Conservation (phyloP, 208 protist genomes). For the Leptomonas pyrrhocoris region DNA sequence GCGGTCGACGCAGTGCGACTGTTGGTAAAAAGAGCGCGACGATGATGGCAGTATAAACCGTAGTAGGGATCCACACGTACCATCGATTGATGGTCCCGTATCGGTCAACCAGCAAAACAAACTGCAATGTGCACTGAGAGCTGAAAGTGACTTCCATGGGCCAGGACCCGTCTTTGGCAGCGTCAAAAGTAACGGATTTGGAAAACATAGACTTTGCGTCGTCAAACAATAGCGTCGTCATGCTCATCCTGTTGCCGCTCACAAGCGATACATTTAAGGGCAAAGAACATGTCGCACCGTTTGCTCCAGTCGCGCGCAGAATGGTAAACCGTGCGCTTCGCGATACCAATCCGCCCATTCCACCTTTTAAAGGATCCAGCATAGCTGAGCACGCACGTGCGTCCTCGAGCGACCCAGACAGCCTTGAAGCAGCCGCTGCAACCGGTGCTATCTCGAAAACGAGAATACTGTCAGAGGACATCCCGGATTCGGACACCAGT, state of each 20-base stretch:
- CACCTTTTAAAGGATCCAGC: constrained; percentile 39
- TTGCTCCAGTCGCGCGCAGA: constrained; percentile 1
- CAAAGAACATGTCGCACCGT: constrained; percentile 3
- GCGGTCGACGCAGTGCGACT: constrained; percentile 23
- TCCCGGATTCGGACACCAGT: constrained; percentile 46
- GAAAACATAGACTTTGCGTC: constrained; percentile 1
- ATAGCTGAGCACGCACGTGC: constrained; percentile 24
- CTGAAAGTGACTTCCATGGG: constrained; percentile 34
- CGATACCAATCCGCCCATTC: constrained; percentile 31
- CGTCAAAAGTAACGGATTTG: constrained; percentile 24
- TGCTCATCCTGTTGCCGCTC: neutral
- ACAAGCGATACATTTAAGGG: constrained; percentile 14
- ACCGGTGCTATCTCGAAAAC: constrained; percentile 46
- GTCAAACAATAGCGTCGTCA: neutral
- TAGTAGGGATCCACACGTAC: constrained; percentile 71
- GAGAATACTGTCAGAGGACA: constrained; percentile 31
- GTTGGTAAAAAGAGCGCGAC: constrained; percentile 29
- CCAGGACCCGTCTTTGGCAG: constrained; percentile 12
- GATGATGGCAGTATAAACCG: constrained; percentile 47
- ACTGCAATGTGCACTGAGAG: constrained; percentile 37
- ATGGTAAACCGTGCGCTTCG: constrained; percentile 30
- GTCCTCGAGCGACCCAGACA: neutral
- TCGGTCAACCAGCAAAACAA: constrained; percentile 45
- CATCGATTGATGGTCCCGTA: constrained; percentile 53
- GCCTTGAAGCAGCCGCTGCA: neutral